These are phyloP conservation scores for Eragrostis nindensis DNA, from an alignment of 176 grass and related monocot genomes.

Conservation along the genomic window DNA sequence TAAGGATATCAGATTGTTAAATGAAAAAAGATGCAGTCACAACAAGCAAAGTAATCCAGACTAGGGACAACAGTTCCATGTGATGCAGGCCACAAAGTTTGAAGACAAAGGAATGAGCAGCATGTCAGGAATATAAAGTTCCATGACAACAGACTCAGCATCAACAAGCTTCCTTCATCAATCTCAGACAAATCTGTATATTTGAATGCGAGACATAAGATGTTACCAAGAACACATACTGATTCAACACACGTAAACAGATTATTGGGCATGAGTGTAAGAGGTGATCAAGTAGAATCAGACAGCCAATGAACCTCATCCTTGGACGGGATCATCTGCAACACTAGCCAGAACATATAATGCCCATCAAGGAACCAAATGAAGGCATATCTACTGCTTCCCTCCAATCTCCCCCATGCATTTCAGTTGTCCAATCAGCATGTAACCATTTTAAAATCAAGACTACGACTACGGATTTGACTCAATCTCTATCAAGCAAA, in stretches of 20 bases:
- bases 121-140: neutral
- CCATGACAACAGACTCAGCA: neutral
- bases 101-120: neutral
- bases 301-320: neutral
- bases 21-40: neutral
- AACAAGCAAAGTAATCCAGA: neutral
- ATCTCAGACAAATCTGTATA: neutral
- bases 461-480: too few relatives aligned
- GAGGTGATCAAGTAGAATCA: neutral
- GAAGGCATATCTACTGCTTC: neutral
- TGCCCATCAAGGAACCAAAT: neutral
- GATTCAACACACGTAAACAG: too few relatives aligned
- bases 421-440: neutral
- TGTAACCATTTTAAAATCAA: neutral
- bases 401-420: neutral
- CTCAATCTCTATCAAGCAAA: neutral
- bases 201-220: neutral
- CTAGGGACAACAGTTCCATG: neutral
- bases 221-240: neutral
- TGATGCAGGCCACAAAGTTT: neutral
- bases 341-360: neutral
- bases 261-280: neutral
- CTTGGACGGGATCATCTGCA: neutral
- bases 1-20: neutral
- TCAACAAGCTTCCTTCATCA: neutral